Evolutionary conservation across 257 asterid species (phyloP).

Genomic region (Ehretia macrophylla): DNA sequence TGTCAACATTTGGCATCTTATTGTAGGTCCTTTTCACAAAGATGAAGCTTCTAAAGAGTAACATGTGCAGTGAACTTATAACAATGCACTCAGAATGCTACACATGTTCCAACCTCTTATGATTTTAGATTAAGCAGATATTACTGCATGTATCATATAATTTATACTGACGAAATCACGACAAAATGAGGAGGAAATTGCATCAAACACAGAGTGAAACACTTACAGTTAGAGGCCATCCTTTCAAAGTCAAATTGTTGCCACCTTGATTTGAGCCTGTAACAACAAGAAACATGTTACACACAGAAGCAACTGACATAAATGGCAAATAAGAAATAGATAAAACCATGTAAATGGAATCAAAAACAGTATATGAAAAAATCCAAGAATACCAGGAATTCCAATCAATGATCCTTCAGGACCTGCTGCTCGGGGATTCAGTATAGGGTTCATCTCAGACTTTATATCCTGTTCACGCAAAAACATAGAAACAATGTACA

Average conservation of each 20-base stretch:
- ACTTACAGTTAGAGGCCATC: slow-evolving; percentile 99
- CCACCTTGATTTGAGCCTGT: slow-evolving; percentile 94
- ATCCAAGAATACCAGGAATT: slow-evolving; percentile 56
- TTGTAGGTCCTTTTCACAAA: too few species aligned
- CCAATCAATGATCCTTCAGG: slow-evolving; percentile 94
- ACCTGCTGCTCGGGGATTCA: slow-evolving; percentile 73
- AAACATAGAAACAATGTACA: neutral
- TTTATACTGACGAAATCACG: too few species aligned
- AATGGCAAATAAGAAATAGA: neutral
- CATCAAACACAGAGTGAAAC: slow-evolving; percentile 1
- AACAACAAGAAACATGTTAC: slow-evolving; percentile 24
- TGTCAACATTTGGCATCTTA: neutral
- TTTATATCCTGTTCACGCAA: slow-evolving; percentile 67
- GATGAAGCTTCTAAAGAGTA: too few species aligned
- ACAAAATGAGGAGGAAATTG: neutral
- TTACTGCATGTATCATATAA: too few species aligned
- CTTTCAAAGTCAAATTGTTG: slow-evolving; percentile 92
- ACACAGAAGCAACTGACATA: neutral
- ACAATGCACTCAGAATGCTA: neutral
- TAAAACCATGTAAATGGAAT: neutral
- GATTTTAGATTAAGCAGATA: too few species aligned
- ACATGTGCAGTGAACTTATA: neutral
- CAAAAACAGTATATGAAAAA: neutral
- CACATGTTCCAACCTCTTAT: too few species aligned
- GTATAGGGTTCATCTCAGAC: slow-evolving; percentile 78